Percentiles rank a stretch among this genome's conserved stretches.
phyloP scores from a whole-genome alignment of 805 yeast genomes.

The Wickerhamomyces chambardii region DNA sequence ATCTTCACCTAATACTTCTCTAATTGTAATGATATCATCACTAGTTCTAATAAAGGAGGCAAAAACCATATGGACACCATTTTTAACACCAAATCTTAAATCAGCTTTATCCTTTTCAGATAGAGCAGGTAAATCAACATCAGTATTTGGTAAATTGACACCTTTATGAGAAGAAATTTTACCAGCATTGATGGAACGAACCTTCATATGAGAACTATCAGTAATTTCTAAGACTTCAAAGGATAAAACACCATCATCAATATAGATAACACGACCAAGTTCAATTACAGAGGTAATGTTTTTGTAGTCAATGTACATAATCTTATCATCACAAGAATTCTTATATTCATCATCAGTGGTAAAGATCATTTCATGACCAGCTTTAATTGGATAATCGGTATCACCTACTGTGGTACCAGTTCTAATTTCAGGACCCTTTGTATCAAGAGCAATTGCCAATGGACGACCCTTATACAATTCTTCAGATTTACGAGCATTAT shows the following conservation, averaged over 20 bases:
- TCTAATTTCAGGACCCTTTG: constrained; percentile 99
- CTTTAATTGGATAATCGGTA: constrained; percentile 71
- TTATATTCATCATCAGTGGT: constrained; percentile 82
- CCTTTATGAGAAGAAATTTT: constrained; percentile 97
- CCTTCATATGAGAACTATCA: constrained; percentile 77
- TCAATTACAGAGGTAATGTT: constrained; percentile 93
- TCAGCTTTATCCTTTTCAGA: constrained; percentile 95
- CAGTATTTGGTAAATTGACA: constrained; percentile 98
- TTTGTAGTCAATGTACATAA: constrained; percentile 89
- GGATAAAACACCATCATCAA: constrained; percentile 96
- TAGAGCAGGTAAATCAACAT: constrained; percentile 96
- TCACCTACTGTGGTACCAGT: constrained; percentile 88
- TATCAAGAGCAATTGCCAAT: constrained; percentile 95
- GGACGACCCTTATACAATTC: constrained; percentile 91
- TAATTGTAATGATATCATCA: constrained; percentile 80
- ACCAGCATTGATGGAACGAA: constrained; percentile 88
- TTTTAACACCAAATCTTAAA: constrained; percentile 91
- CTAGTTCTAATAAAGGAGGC: constrained; percentile 98
- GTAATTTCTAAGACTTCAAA: constrained; percentile 83
- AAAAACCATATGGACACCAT: constrained; percentile 96
- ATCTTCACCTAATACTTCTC: constrained; percentile 93
- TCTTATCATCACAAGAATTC: constrained; percentile 61
- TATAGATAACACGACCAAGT: constrained; percentile 82
- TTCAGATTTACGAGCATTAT: constrained; percentile 93
- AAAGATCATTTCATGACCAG: constrained; percentile 88